A percentile compares a stretch with the other conserved stretches of the same genome.
These are phyloP conservation scores for Paramarasmius palmivorus DNA, from an alignment of 1,284 basidiomycete genomes.

Conservation along the genomic window DNA sequence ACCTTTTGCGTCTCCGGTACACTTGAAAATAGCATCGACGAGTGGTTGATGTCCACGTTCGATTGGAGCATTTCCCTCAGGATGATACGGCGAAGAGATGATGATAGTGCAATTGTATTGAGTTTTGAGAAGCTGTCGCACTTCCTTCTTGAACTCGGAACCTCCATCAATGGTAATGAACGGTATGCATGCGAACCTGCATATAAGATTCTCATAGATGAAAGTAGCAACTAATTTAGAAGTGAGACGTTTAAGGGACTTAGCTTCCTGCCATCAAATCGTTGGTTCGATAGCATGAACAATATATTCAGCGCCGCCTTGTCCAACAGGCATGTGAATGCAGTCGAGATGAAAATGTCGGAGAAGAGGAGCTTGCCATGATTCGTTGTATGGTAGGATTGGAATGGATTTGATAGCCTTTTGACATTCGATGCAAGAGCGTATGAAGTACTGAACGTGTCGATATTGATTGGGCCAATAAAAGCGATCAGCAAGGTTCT, in stretches of 20 bases:
- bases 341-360: constrained; percentile 25
- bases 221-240: constrained; percentile 24
- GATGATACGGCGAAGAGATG: constrained; percentile 29
- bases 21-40: constrained; percentile 22
- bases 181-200: constrained; percentile 27
- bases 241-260: constrained; percentile 15
- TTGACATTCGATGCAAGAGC: constrained; percentile 33
- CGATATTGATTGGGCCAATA: constrained; percentile 32
- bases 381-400: constrained; percentile 18
- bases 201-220: constrained; percentile 31
- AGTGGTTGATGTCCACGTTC: constrained; percentile 29
- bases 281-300: constrained; percentile 24
- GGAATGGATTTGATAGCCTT: constrained; percentile 14
- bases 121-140: constrained; percentile 15
- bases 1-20: constrained; percentile 16
- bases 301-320: constrained; percentile 23
- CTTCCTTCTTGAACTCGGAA: constrained; percentile 27
- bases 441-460: constrained; percentile 27
- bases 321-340: constrained; percentile 26
- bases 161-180: constrained; percentile 28
- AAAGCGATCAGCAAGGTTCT: constrained; percentile 20
- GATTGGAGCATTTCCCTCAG: constrained; percentile 29
- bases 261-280: constrained; percentile 27
- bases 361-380: constrained; percentile 18
- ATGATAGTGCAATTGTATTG: constrained; percentile 26